phyloP scores from a whole-genome alignment of 768 basidiomycete genomes.

The Baorangia bicolor region DNA sequence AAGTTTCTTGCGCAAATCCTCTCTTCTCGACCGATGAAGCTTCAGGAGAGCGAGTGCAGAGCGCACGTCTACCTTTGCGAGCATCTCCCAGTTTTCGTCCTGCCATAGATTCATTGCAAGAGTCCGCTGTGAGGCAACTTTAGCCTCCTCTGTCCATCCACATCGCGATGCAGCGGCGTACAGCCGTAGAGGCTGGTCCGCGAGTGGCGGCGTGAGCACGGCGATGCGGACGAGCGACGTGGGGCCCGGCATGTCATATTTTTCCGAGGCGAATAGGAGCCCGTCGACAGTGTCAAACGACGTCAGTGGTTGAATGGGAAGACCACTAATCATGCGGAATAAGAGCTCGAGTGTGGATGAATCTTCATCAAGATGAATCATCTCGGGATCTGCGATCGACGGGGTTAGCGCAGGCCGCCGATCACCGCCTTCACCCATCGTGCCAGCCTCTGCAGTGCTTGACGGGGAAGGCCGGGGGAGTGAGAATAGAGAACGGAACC shows the following conservation, averaged over 20 bases:
- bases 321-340: constrained; percentile 61
- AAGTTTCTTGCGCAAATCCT: constrained; percentile 47
- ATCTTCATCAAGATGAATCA: constrained; percentile 59
- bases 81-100: constrained; percentile 41
- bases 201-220: constrained; percentile 50
- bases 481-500: constrained; percentile 55
- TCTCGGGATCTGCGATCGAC: constrained; percentile 26
- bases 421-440: neutral
- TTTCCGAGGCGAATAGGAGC: constrained; percentile 62
- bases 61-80: constrained; percentile 47
- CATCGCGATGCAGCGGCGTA: constrained; percentile 57
- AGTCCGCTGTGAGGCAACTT: constrained; percentile 52
- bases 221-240: constrained; percentile 58
- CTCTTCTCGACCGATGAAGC: constrained; percentile 53
- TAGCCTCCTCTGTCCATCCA: constrained; percentile 58
- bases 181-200: constrained; percentile 50
- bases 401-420: constrained; percentile 9
- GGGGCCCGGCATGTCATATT: constrained; percentile 70
- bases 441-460: neutral
- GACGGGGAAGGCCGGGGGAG: constrained; percentile 42
- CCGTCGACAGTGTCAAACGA: constrained; percentile 56
- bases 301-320: constrained; percentile 47
- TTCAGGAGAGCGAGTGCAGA: constrained; percentile 55
- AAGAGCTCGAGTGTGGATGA: constrained; percentile 52
- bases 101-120: constrained; percentile 54